Base-by-base conservation (phyloP, 208 protist genomes). In the Leishmania mexicana region DNA sequence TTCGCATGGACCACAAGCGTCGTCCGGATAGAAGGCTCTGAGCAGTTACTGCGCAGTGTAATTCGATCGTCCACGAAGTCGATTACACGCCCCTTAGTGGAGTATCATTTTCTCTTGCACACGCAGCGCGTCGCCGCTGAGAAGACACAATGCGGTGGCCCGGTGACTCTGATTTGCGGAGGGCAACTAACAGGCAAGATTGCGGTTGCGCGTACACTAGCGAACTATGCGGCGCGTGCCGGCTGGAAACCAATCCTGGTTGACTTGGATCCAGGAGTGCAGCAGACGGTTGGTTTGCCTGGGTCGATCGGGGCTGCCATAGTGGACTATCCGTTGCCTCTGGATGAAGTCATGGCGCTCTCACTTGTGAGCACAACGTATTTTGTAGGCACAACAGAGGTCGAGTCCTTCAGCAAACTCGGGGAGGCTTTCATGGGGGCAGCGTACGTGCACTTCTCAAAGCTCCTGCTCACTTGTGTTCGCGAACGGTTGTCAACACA, bases 31-130 rank as follows among this genome's bases (percentile, higher is more conserved):
- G 87, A 92, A 65, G 94, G 94, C 8, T 88, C 91, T 38, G 83
- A 85, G 51, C 85, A 90, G 58, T 84, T 97, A 47, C 45, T 96
- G n/a, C 70, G 84, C 42, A 90, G 86, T 84, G 80, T 95, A 42
- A 91, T 90, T 74, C 81, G 87, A 5, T 87, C 85, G 35, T 78
- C 90, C 7, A 87, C 86, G 4, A 85, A 85, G 28, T 88, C 91
- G 3, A 89, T 96, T 38, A 83, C 81, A 3, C 86, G 91, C 15
- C 89, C 93, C 1, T n/a, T 97, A 38, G 91, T 95, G 1, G 93
- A 97, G 71, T 97, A 94, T 80, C 92, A 97, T 83, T 96, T 90
- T 58, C 70, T 92, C 28, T 78, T 96, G 17, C 91, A 96, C 68
- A 84, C 81, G 57, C 81, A 88, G 31, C 90, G 94, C 19, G 70